Conservation (phyloP, 2,329 filamentous ascomycete genomes). For the Venturiaceae sp. region DNA sequence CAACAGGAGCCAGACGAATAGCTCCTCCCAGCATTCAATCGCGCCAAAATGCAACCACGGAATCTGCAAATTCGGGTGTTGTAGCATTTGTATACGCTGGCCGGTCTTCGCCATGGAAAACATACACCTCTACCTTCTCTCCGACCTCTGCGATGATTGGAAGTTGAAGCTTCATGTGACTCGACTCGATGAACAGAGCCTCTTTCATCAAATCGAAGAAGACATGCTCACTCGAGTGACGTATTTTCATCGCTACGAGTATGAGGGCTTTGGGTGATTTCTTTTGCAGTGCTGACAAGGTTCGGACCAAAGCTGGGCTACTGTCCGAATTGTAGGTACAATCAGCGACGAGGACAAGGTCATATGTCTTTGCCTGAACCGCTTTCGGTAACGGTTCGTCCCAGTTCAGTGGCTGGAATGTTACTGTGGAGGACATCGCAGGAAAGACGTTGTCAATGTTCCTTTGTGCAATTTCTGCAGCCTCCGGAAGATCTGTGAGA, state of each 20-base stretch:
- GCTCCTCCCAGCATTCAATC: no score
- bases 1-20: no score
- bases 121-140: slow-evolving; percentile 2
- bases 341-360: slow-evolving; percentile 57
- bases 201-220: slow-evolving; percentile 50
- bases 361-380: slow-evolving; percentile 32
- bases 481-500: slow-evolving; percentile 58
- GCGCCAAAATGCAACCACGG: background rate
- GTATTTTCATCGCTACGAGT: slow-evolving; percentile 55
- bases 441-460: slow-evolving; percentile 41
- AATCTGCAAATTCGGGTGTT: background rate
- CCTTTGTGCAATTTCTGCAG: slow-evolving; percentile 46
- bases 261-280: slow-evolving; percentile 41
- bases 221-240: slow-evolving; percentile 54
- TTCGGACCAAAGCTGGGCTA: slow-evolving; percentile 51
- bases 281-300: slow-evolving; percentile 39
- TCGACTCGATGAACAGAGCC: slow-evolving; percentile 16
- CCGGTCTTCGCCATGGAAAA: slow-evolving; percentile 4
- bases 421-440: slow-evolving; percentile 31
- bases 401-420: slow-evolving; percentile 54
- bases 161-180: background rate
- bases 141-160: background rate
- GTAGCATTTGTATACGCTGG: background rate
- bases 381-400: slow-evolving; percentile 36
- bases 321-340: slow-evolving; percentile 67